A percentile compares a stretch with the other conserved stretches of the same genome.
phyloP scores from a whole-genome alignment of 2,329 filamentous ascomycete genomes.

The Karstenula rhodostoma region DNA sequence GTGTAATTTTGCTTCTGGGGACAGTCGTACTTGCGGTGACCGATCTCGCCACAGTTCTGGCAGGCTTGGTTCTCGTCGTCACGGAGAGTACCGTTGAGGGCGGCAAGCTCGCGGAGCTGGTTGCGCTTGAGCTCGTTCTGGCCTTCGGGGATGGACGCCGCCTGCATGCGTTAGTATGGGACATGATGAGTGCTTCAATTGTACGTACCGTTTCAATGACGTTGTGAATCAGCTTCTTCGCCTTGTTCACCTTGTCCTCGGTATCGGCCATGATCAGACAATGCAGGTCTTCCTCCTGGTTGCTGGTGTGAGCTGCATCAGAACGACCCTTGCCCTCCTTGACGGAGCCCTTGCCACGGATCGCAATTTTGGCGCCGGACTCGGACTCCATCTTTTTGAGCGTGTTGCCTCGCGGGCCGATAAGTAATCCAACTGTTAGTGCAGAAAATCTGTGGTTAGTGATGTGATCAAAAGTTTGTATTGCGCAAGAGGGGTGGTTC shows the following conservation, averaged over 20 bases:
- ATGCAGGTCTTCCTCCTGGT: constrained; percentile 99
- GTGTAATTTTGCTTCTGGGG: constrained; percentile 98
- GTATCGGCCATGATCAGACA: constrained; percentile 99
- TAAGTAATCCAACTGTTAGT: constrained; percentile 98
- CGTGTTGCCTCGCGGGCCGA: constrained; percentile 99
- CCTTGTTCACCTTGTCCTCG: constrained; percentile 99
- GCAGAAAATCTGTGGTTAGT: constrained; percentile 89
- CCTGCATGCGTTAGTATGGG: constrained; percentile 64
- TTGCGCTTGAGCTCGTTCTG: constrained; percentile 99
- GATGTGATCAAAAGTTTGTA: constrained; percentile 53
- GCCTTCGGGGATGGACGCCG: constrained; percentile 96
- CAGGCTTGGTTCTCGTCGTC: constrained; percentile 99
- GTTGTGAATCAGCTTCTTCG: constrained; percentile 97
- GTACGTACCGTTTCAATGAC: constrained; percentile 95
- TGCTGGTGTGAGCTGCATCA: constrained; percentile 98
- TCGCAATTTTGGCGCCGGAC: constrained; percentile 97
- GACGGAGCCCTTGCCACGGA: constrained; percentile 98
- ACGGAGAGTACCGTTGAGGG: constrained; percentile 97
- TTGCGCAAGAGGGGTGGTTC: constrained; percentile 34
- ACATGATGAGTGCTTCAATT: not conserved
- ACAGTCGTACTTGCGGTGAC: constrained; percentile 98
- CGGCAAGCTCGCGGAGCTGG: constrained; percentile 95
- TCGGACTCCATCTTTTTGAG: constrained; percentile 99
- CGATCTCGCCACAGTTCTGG: constrained; percentile 98
- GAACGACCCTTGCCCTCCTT: constrained; percentile 99